Base-by-base conservation (phyloP, 768 basidiomycete species). In the Agrocybe praecox region DNA sequence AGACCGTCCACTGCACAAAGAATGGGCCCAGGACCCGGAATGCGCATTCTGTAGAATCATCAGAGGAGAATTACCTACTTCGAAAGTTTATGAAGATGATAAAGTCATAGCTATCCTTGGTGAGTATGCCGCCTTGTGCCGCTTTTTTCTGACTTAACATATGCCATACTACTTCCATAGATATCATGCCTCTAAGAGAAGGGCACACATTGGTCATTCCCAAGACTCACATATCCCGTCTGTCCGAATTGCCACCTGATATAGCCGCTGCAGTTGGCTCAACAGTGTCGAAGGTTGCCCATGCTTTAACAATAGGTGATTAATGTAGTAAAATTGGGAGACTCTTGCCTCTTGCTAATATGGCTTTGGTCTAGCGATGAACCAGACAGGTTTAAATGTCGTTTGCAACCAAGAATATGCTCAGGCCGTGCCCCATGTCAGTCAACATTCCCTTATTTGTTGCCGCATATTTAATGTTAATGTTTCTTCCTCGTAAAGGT, bases 331-430 rank as follows among this genome's bases (percentile, higher is more conserved):
- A 14, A n/a, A 46, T 7, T 58, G 45, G n/a, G n/a, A n/a, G n/a
- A n/a, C n/a, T n/a, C 47, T 48, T 21, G 23, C 17, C 14, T 45
- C n/a, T 15, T 10, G 26, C 34, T 57, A 15, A 21, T 11, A 10
- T 40, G 57, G 56, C 18, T 32, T 47, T 23, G 36, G 29, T 19
- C 6, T 53, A 89, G 88, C 83, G 1, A 61, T 89, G 22, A 75
- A 81, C 11, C 86, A 89, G 61, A 87, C 86, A 15, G 87, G 76
- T 7, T 74, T 91, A 46, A 91, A 90, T 65, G 82, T 91, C 6
- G 89, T 90, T 4, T 89, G 88, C 63, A 90, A 90, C 65, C 89
- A 91, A 65, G 89, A 90, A 68, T 91, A 91, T 62, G 89, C 89
- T 0, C 89, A 91, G 65, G 87, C 86, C 4, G 87, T 91, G 7